These are phyloP conservation scores for Cladosporium colombiae DNA, from an alignment of 2,329 filamentous ascomycete species.

Conservation along the genomic window DNA sequence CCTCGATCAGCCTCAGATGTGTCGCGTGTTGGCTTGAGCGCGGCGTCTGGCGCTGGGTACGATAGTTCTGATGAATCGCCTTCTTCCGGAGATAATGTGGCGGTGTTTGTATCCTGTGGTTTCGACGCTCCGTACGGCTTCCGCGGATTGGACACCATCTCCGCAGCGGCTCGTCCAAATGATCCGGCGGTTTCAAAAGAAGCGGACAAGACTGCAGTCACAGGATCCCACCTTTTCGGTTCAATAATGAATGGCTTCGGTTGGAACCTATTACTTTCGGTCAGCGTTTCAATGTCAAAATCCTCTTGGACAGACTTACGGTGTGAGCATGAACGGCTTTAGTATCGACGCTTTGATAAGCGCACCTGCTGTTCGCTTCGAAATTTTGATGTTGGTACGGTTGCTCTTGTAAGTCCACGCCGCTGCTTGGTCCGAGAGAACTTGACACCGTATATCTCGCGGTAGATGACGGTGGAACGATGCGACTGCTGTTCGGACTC, in stretches of 20 bases:
- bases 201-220: slow-evolving; percentile 32
- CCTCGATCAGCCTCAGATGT: background rate
- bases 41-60: no score
- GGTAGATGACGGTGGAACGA: slow-evolving; percentile 65
- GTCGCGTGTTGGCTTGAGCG: slow-evolving; percentile 18
- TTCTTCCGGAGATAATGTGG: background rate
- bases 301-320: slow-evolving; percentile 60
- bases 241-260: slow-evolving; percentile 36
- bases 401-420: slow-evolving; percentile 59
- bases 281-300: slow-evolving; percentile 65
- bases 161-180: slow-evolving; percentile 18
- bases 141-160: slow-evolving; percentile 70
- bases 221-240: slow-evolving; percentile 39
- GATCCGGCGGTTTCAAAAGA: slow-evolving; percentile 20
- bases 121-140: slow-evolving; percentile 3
- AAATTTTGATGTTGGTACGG: slow-evolving; percentile 59
- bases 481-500: slow-evolving; percentile 67
- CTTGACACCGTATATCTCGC: slow-evolving; percentile 65
- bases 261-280: background rate
- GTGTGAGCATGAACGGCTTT: slow-evolving; percentile 60
- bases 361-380: slow-evolving; percentile 66
- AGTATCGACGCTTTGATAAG: slow-evolving; percentile 51
- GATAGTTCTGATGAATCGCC: background rate
- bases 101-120: background rate
- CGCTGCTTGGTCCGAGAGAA: slow-evolving; percentile 65